Evolutionary conservation across 768 basidiomycete genomes (phyloP), one percentile per base, ranked within the genome.

Genomic region (Trichaptum fuscoviolaceum): DNA sequence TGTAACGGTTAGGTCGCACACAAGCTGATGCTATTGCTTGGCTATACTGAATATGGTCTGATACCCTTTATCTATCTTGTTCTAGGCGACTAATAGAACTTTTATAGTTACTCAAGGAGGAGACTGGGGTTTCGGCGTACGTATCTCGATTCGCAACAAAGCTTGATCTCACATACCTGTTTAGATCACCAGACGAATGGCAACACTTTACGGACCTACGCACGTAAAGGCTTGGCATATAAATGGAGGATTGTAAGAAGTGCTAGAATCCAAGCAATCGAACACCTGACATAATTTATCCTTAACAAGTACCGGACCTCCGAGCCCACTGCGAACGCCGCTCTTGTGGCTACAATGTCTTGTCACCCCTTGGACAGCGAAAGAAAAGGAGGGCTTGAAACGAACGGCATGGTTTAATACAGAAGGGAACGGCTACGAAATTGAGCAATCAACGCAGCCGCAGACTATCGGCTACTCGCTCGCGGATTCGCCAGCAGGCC

Each of bases 391-490:
- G 4, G 74, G 71, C 0, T 35, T 79, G 17, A 72, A 76, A 57
- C 71, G 73, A 2, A 35, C 70, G 1, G 25, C 35, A 0, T 69
- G 71, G 69, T 74, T 75, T 69, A 34, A 66, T 12, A 69, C 65
- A 1, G 70, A 74, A 17, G 79, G 79, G 7, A 62, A 59, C 0
- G 84, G 82, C 7, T 85, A 85, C 70, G 75, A 71, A 62, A 17
- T 63, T 7, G 68, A 76, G 62, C 84, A 84, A 66, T 63, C 26
- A 9, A 85, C 84, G 0, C 77, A 80, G 66, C 84, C 84, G 0
- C 84, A 85, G 69, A 85, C 84, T 0, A 70, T 85, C 3, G 86
- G 84, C 0, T 88, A 88, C 69, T 68, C 76, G 10, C 74, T 88
- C 2, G 76, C 83, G 0, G 87, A 88, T 68, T 87, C 85, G 9